Evolutionary conservation across 176 grass and related monocot species (phyloP).

Genomic region (Rhynchospora breviuscula): DNA sequence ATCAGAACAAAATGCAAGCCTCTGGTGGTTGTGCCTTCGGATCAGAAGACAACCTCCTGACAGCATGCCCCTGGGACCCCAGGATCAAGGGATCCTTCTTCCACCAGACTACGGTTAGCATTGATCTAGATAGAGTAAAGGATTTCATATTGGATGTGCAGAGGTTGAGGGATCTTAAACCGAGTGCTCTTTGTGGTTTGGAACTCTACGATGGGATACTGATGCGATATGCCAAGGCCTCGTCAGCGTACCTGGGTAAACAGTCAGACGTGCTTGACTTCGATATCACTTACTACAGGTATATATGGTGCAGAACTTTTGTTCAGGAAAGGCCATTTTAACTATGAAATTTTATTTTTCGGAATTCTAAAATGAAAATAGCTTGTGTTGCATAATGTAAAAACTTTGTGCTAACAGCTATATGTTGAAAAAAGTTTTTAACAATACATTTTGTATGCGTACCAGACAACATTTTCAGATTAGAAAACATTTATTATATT

Average conservation of each 20-base stretch:
- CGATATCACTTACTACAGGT: slow-evolving; percentile 53
- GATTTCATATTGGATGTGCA: slow-evolving; percentile 43
- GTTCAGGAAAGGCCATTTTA: neutral
- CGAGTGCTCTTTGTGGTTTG: slow-evolving; percentile 31
- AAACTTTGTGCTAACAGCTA: neutral
- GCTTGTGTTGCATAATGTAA: neutral
- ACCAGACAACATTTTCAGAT: neutral
- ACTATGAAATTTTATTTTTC: neutral
- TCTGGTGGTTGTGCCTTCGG: slow-evolving; percentile 36
- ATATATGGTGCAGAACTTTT: neutral
- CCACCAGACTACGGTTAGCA: slow-evolving; percentile 35
- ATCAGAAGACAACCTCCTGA: slow-evolving; percentile 42
- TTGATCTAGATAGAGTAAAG: slow-evolving; percentile 18
- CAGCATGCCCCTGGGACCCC: slow-evolving; percentile 52
- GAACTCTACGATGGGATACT: slow-evolving; percentile 37
- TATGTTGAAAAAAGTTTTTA: neutral
- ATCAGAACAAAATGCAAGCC: slow-evolving; percentile 51
- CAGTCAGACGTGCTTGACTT: slow-evolving; percentile 39
- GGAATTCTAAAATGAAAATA: neutral
- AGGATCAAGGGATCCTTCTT: slow-evolving; percentile 31
- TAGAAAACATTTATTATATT: neutral
- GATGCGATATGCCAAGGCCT: slow-evolving; percentile 39
- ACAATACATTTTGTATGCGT: neutral
- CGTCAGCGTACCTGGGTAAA: slow-evolving; percentile 49
- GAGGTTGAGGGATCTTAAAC: slow-evolving; percentile 40